A percentile compares a stretch with the other conserved stretches of the same genome.
These are phyloP conservation scores for Xylaria arbuscula DNA, from an alignment of 2,329 filamentous ascomycete species.

Conservation along the genomic window DNA sequence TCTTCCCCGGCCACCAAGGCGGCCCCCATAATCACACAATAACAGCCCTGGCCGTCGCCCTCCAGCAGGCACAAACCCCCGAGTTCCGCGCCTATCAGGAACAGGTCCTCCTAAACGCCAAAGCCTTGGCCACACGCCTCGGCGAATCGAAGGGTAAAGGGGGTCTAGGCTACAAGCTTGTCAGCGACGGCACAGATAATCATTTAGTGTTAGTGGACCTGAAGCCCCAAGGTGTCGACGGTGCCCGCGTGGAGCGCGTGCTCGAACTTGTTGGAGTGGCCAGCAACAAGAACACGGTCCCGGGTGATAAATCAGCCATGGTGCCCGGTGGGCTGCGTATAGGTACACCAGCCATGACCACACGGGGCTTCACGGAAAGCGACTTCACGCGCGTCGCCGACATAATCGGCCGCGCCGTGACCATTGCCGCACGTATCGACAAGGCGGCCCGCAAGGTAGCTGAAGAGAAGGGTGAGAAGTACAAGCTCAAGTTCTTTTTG, in stretches of 20 bases:
- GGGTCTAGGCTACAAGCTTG: constrained; percentile 85
- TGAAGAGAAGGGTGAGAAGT: constrained; percentile 74
- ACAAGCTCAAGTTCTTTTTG: constrained; percentile 74
- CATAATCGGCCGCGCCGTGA: constrained; percentile 85
- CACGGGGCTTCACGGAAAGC: constrained; percentile 86
- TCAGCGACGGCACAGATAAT: constrained; percentile 95
- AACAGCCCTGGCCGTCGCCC: constrained; percentile 90
- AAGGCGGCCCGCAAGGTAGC: constrained; percentile 77
- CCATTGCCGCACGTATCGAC: constrained; percentile 80
- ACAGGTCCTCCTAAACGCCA: constrained; percentile 89
- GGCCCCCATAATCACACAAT: constrained; percentile 99
- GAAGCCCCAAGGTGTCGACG: constrained; percentile 88
- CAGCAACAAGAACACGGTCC: constrained; percentile 99
- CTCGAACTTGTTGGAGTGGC: constrained; percentile 94
- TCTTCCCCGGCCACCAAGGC: constrained; percentile 98
- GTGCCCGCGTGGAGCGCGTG: constrained; percentile 87
- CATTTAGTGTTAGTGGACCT: constrained; percentile 94
- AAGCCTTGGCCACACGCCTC: constrained; percentile 79
- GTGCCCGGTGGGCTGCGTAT: constrained; percentile 93
- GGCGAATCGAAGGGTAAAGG: constrained; percentile 77
- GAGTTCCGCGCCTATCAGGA: constrained; percentile 95
- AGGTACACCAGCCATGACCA: constrained; percentile 97
- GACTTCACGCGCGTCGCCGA: constrained; percentile 90
- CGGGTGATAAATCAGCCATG: constrained; percentile 92
- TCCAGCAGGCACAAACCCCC: constrained; percentile 89